Evolutionary conservation across 23 red algal genomes (phyloP), one percentile per base, ranked within the genome.

Genomic region (Gracilaria caudata): DNA sequence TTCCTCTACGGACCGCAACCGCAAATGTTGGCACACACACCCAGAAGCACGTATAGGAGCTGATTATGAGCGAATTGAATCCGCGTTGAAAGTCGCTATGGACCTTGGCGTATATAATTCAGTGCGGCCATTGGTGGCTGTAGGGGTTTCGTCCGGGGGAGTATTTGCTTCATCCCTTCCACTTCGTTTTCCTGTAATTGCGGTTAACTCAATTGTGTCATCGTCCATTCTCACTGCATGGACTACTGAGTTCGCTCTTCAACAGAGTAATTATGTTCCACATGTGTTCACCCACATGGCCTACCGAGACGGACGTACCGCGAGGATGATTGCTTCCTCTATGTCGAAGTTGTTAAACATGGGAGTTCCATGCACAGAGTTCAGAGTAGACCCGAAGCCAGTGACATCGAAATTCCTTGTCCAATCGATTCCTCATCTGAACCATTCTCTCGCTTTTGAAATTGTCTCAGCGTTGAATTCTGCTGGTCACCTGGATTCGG

Each of bases 281-380:
- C 85, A 89, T 89, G 74, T 89, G 38, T 89, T 89, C 51, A 78
- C 70, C 11, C 85, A 89, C 68, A 89, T 89, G 85, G 72, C 51
- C 4, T 43, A 9, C 26, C 40, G 73, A 40, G 85, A 89, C 32
- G 40, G 35, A 38, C 85, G 56, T 24, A 89, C 85, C 9, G 72
- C 68, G 9, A 17, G 43, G 29, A 58, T 47, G 40, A 60, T 89
- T 61, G 68, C 53, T n/a, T 55, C 46, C 25, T 58, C 71, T 4
- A 64, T 75, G 55, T 23, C 19, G 21, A 65, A 51, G 24, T 65
- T 89, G 39, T 17, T 41, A 45, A 44, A 36, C 13, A 38, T 64
- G 51, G 85, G 74, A 23, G 51, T 78, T 44, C 70, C 85, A 7
- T 61, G 51, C 49, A 57, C 41, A 12, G 74, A 79, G 28, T 78